These are phyloP conservation scores for Plantago lanceolata DNA, from an alignment of 305 asterid genomes.

Conservation along the genomic window DNA sequence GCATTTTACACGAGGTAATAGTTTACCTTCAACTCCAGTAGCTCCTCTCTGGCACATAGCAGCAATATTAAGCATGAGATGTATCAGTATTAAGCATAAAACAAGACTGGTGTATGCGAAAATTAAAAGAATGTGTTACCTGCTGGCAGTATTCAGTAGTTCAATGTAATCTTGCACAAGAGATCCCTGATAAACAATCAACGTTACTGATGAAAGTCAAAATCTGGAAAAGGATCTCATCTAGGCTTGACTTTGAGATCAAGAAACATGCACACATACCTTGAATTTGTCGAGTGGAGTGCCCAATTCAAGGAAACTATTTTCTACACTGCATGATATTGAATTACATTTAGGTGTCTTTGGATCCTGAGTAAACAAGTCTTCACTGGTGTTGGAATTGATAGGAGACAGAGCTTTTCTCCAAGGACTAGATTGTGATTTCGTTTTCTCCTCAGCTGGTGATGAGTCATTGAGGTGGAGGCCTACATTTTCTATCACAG, in stretches of 20 bases:
- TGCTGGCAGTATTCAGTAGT: constrained; percentile 66
- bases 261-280: constrained; percentile 34
- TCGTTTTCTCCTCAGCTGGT: constrained; percentile 28
- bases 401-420: constrained; percentile 65
- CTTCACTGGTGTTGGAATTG: constrained; percentile 36
- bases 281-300: constrained; percentile 69
- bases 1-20: not conserved
- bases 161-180: constrained; percentile 67
- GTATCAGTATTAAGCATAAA: not conserved
- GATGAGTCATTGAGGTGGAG: constrained; percentile 19
- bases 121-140: constrained; percentile 30
- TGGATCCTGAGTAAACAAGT: constrained; percentile 31
- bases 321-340: constrained; percentile 25
- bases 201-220: constrained; percentile 19
- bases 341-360: constrained; percentile 39
- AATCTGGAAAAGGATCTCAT: not conserved
- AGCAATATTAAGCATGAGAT: not conserved
- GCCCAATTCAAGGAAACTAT: constrained; percentile 30
- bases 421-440: constrained; percentile 30
- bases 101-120: not conserved
- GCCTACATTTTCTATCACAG: constrained; percentile 23
- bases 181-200: constrained; percentile 42
- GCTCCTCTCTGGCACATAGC: constrained; percentile 59
- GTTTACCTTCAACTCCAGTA: constrained; percentile 61
- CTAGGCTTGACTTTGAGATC: not conserved